These are phyloP conservation scores for Backusella australiensis DNA, from an alignment of 192 early-diverging fungal species.

Conservation along the genomic window DNA sequence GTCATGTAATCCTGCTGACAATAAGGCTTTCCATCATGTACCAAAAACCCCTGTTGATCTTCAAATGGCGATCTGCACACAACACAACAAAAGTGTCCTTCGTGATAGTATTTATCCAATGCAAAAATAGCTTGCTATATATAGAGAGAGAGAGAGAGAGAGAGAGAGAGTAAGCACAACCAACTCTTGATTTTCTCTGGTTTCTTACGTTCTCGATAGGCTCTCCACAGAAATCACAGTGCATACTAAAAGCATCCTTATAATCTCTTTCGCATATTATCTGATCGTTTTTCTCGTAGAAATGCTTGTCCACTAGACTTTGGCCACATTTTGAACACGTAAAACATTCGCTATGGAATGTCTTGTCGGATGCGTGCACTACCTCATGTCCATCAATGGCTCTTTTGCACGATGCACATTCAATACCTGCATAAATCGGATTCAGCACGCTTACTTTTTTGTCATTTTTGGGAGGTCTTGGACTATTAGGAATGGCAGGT, in stretches of 20 bases:
- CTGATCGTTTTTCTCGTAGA: conserved; percentile 51
- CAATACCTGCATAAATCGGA: conserved; percentile 21
- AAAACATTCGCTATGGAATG: conserved; percentile 56
- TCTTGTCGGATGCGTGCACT: conserved; percentile 46
- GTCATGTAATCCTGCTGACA: conserved; percentile 56
- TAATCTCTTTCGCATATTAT: conserved; percentile 55
- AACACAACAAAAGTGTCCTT: conserved; percentile 56
- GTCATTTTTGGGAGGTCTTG: background rate
- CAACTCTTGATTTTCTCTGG: background rate
- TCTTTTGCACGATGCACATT: conserved; percentile 45
- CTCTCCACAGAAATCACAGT: conserved; percentile 53
- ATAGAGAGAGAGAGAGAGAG: background rate
- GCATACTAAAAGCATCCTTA: conserved; percentile 48
- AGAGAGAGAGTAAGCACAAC: background rate
- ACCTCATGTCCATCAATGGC: conserved; percentile 45
- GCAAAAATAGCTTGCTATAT: conserved; percentile 41
- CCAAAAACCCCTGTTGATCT: conserved; percentile 51
- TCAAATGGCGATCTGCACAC: conserved; percentile 52
- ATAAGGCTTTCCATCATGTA: conserved; percentile 56
- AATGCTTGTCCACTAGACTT: conserved; percentile 47
- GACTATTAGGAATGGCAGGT: conserved; percentile 9
- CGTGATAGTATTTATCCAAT: conserved; percentile 54
- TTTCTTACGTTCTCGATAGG: conserved; percentile 44
- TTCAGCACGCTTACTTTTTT: conserved; percentile 8
- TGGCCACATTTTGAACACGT: conserved; percentile 42